phyloP scores from a whole-genome alignment of 169 alveolate species.

The Sarcocystis neurona region DNA sequence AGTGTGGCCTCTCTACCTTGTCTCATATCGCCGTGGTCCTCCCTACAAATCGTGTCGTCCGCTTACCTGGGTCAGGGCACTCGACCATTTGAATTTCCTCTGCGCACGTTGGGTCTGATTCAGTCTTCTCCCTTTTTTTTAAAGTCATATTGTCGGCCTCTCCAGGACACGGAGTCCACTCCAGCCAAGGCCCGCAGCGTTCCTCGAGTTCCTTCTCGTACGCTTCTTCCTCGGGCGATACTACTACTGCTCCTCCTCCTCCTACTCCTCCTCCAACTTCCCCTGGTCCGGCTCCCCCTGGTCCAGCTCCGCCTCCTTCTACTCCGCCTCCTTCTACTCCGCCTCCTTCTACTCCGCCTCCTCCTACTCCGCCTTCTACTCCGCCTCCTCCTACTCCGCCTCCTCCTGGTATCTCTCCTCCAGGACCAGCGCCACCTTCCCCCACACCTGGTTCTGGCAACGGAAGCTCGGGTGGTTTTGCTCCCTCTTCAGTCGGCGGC shows the following conservation, averaged over 20 bases:
- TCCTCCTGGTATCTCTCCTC: background rate
- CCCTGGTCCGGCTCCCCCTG: too few relatives aligned
- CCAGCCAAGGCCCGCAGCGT: constrained; percentile 36
- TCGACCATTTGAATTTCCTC: constrained; percentile 33
- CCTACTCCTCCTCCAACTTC: too few relatives aligned
- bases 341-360: too few relatives aligned
- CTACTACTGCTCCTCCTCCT: too few relatives aligned
- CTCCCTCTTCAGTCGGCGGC: background rate
- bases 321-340: background rate
- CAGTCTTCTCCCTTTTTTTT: constrained; percentile 9
- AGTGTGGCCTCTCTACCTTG: too few relatives aligned
- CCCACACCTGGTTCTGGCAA: too few relatives aligned
- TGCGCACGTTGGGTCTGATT: constrained; percentile 27
- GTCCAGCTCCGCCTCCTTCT: background rate
- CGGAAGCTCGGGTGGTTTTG: background rate
- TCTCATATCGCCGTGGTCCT: too few relatives aligned
- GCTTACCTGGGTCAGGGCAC: constrained; percentile 44
- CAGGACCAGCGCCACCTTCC: background rate
- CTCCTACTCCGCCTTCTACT: too few relatives aligned
- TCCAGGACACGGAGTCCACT: constrained; percentile 49
- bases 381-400: background rate
- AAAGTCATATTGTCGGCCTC: constrained; percentile 37
- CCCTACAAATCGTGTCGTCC: too few relatives aligned
- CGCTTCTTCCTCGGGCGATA: too few relatives aligned
- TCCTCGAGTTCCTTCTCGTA: background rate